Conservation (phyloP, 2,329 filamentous ascomycete genomes). For the Westerdykella aurantiaca region DNA sequence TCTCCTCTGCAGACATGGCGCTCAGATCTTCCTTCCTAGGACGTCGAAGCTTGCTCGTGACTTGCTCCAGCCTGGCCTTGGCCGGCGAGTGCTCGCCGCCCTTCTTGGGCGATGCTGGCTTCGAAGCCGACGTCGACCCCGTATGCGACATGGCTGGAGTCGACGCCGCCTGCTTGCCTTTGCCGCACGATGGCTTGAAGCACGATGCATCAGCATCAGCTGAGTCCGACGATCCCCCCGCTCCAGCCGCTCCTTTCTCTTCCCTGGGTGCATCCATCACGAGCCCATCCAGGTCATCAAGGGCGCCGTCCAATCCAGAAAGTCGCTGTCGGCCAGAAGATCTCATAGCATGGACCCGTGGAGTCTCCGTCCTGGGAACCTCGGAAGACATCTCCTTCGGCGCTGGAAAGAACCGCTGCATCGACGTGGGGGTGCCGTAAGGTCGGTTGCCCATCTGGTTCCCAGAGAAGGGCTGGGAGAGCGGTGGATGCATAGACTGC, state of each 20-base stretch:
- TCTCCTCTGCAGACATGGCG: constrained; percentile 34
- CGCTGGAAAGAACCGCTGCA: constrained; percentile 22
- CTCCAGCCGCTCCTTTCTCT: constrained; percentile 5
- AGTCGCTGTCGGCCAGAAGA: constrained; percentile 21
- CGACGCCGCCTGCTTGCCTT: constrained; percentile 23
- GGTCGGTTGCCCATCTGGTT: constrained; percentile 19
- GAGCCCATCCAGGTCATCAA: constrained; percentile 35
- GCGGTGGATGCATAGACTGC: background rate
- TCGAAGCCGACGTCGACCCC: constrained; percentile 19
- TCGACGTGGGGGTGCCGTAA: constrained; percentile 16
- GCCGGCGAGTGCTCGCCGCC: constrained; percentile 38
- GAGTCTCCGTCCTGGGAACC: constrained; percentile 4
- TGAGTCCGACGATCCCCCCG: constrained; percentile 7
- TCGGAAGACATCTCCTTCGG: constrained; percentile 18
- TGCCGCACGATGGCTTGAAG: constrained; percentile 25
- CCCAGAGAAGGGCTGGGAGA: constrained; percentile 20
- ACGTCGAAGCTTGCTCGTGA: constrained; percentile 42
- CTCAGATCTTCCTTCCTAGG: constrained; percentile 34
- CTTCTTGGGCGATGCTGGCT: constrained; percentile 32
- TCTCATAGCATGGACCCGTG: constrained; percentile 8
- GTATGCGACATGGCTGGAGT: constrained; percentile 20
- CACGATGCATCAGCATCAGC: constrained; percentile 25
- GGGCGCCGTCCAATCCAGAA: constrained; percentile 35
- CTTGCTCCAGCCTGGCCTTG: constrained; percentile 43
- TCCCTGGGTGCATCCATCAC: constrained; percentile 13